These are phyloP conservation scores for Epichloe festucae DNA, from an alignment of 2,329 filamentous ascomycete species.

Conservation along the genomic window DNA sequence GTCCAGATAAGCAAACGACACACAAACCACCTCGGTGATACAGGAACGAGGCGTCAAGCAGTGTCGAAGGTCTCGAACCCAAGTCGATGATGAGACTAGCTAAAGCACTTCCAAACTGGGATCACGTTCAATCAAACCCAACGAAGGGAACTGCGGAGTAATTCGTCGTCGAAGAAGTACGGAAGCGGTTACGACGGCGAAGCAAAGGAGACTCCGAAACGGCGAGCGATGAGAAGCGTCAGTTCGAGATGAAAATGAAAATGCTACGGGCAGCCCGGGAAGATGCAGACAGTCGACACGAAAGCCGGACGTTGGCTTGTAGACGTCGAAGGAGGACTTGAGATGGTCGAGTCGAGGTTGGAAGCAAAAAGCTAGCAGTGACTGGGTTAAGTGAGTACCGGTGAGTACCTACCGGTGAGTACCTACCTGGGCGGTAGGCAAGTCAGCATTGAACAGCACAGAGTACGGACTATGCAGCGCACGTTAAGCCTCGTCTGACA, in stretches of 20 bases:
- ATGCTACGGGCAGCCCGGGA: not conserved
- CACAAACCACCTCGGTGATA: not conserved
- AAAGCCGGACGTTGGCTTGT: not conserved
- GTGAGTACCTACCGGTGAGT: too few species aligned
- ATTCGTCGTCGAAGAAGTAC: not conserved
- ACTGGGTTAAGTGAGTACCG: not conserved
- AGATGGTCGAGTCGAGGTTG: not conserved
- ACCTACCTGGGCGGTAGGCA: too few species aligned
- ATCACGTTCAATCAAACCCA: not conserved
- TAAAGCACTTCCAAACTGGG: not conserved
- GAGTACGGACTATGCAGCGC: too few species aligned
- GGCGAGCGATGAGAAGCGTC: not conserved
- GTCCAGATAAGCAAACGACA: not conserved
- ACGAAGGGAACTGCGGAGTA: not conserved
- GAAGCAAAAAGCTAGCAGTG: constrained; percentile 1
- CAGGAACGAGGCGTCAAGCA: not conserved
- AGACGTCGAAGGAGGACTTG: not conserved
- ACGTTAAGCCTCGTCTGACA: too few species aligned
- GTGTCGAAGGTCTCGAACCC: not conserved
- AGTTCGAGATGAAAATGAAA: not conserved
- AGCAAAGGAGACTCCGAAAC: not conserved
- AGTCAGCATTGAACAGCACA: too few species aligned
- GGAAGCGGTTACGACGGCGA: not conserved
- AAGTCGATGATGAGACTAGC: not conserved
- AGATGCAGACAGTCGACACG: not conserved